phyloP scores from a whole-genome alignment of 805 yeast species.

The Wickerhamiella azyma region DNA sequence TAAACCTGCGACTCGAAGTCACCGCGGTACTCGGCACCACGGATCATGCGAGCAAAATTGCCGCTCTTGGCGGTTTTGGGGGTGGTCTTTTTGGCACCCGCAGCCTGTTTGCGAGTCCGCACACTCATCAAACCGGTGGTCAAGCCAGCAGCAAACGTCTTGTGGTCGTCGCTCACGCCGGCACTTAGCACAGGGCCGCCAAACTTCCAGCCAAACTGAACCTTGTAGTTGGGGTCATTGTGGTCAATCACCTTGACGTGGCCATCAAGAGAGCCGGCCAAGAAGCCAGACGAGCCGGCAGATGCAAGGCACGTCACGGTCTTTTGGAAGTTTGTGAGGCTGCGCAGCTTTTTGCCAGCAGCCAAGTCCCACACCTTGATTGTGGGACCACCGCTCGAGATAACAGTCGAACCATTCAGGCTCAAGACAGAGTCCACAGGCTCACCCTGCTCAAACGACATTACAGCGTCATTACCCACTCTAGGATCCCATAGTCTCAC shows the following conservation, averaged over 20 bases:
- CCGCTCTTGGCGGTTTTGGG: constrained; percentile 32
- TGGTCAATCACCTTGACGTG: constrained; percentile 92
- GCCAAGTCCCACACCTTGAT: constrained; percentile 88
- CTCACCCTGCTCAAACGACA: constrained; percentile 52
- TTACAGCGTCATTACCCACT: constrained; percentile 38
- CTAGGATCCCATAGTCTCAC: constrained; percentile 79
- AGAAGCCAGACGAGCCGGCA: constrained; percentile 62
- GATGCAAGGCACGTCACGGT: constrained; percentile 75
- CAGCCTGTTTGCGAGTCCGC: constrained; percentile 66
- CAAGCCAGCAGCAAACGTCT: constrained; percentile 86
- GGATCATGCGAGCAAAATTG: constrained; percentile 64
- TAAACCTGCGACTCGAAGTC: constrained; percentile 64
- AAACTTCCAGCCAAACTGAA: constrained; percentile 93
- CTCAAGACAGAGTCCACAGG: constrained; percentile 83
- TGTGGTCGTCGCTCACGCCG: constrained; percentile 75
- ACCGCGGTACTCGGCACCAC: constrained; percentile 84
- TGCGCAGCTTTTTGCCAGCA: constrained; percentile 55
- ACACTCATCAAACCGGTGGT: constrained; percentile 80
- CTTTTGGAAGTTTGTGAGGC: constrained; percentile 78
- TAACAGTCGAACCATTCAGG: constrained; percentile 58
- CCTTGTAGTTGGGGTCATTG: constrained; percentile 51
- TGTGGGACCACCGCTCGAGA: constrained; percentile 70
- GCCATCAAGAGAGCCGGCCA: constrained; percentile 94
- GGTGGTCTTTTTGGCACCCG: constrained; percentile 27
- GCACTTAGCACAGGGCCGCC: constrained; percentile 85